Percentiles rank a stretch among this genome's conserved stretches.
Conservation (phyloP, 1,139 yeast genomes). For the Magnusiomyces magnusii region DNA sequence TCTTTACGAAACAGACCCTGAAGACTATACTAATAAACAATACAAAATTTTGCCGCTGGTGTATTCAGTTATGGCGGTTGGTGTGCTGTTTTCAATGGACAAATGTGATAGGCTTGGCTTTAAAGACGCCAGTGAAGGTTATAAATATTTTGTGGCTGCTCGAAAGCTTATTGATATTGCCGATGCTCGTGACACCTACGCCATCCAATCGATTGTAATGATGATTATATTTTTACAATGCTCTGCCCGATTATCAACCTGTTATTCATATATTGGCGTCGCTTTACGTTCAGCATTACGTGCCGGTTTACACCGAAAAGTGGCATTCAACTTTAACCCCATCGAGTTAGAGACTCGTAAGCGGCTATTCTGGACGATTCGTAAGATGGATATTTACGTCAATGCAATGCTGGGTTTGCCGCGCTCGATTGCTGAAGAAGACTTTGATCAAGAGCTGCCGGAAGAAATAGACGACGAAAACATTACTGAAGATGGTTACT, state of each 20-base stretch:
- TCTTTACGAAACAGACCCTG: slow-evolving; percentile 60
- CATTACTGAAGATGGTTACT: slow-evolving; percentile 55
- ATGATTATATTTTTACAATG: slow-evolving; percentile 73
- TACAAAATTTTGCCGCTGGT: slow-evolving; percentile 71
- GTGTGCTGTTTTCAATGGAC: slow-evolving; percentile 53
- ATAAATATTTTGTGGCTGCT: slow-evolving; percentile 76
- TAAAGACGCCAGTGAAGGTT: slow-evolving; percentile 57
- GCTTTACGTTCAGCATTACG: slow-evolving; percentile 81
- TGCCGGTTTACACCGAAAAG: slow-evolving; percentile 79
- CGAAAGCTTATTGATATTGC: slow-evolving; percentile 65
- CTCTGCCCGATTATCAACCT: slow-evolving; percentile 81
- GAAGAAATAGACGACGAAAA: slow-evolving; percentile 81
- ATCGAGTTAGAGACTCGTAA: slow-evolving; percentile 81
- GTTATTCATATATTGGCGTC: slow-evolving; percentile 86
- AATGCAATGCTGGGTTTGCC: slow-evolving; percentile 89
- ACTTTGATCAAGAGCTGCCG: slow-evolving; percentile 85
- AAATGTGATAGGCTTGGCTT: slow-evolving; percentile 33
- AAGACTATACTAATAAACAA: slow-evolving; percentile 62
- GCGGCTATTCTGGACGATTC: slow-evolving; percentile 79
- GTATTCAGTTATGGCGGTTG: slow-evolving; percentile 64
- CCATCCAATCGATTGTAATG: slow-evolving; percentile 64
- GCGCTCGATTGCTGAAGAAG: slow-evolving; percentile 56
- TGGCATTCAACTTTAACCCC: slow-evolving; percentile 62
- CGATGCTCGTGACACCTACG: slow-evolving; percentile 51
- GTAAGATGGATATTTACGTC: slow-evolving; percentile 86